These are phyloP conservation scores for Stachybotrys echinatus DNA, from an alignment of 2,329 filamentous ascomycete genomes.

Conservation along the genomic window DNA sequence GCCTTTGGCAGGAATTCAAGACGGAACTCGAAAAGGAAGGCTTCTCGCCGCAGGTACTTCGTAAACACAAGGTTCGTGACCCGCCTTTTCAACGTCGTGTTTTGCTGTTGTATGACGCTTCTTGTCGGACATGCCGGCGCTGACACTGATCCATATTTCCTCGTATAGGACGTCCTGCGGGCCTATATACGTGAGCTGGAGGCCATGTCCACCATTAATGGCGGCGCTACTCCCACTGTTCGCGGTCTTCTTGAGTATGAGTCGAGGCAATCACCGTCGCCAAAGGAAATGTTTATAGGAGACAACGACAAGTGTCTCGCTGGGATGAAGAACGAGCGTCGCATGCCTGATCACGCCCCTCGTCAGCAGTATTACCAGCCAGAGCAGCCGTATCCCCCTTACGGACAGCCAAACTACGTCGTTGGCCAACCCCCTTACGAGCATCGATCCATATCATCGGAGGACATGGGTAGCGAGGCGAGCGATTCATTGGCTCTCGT, in stretches of 20 bases:
- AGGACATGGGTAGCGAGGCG: constrained; percentile 24
- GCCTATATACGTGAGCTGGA: constrained; percentile 58
- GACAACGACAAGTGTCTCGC: constrained; percentile 37
- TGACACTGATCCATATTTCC: constrained; percentile 9
- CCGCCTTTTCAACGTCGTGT: neutral
- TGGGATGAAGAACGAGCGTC: constrained; percentile 31
- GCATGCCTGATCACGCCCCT: constrained; percentile 25
- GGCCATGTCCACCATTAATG: constrained; percentile 37
- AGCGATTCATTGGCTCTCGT: constrained; percentile 40
- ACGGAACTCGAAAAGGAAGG: constrained; percentile 53
- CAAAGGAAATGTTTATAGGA: constrained; percentile 28
- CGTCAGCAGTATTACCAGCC: neutral
- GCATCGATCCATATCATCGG: constrained; percentile 29
- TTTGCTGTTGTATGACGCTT: neutral
- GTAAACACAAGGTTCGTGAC: constrained; percentile 49
- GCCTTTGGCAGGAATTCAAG: constrained; percentile 54
- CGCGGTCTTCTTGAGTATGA: constrained; percentile 47
- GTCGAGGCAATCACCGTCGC: constrained; percentile 21
- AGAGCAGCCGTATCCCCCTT: constrained; percentile 17
- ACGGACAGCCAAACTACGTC: constrained; percentile 17
- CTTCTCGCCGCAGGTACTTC: constrained; percentile 49
- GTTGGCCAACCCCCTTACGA: constrained; percentile 25
- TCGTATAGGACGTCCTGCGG: constrained; percentile 48
- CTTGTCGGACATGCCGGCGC: neutral
- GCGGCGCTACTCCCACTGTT: constrained; percentile 41